These are phyloP conservation scores for Microsporum audouinii DNA, from an alignment of 2,329 filamentous ascomycete species.

Conservation along the genomic window DNA sequence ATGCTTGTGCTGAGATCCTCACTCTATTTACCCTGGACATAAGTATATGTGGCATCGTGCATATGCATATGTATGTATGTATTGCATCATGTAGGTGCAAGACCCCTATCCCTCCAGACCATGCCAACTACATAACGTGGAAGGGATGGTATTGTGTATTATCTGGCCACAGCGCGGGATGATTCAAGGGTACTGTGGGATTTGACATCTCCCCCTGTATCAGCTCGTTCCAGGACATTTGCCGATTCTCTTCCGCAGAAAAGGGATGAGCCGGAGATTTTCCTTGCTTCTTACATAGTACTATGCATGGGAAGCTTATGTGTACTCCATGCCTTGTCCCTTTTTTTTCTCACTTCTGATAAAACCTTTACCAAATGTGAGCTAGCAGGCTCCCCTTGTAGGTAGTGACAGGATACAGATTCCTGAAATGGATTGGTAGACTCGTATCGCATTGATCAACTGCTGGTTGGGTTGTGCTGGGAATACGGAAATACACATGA, in stretches of 20 bases:
- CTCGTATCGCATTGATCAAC: constrained; percentile 2
- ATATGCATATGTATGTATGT: constrained; percentile 2
- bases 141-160: not conserved
- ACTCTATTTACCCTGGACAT: not conserved
- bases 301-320: not conserved
- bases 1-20: not conserved
- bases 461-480: not conserved
- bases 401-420: not conserved
- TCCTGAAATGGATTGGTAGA: not conserved
- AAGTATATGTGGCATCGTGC: not conserved
- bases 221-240: not conserved
- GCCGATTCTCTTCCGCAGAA: not conserved
- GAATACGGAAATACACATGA: not conserved
- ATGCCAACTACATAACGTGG: not conserved
- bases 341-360: not conserved
- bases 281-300: not conserved
- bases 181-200: not conserved
- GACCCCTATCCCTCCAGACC: not conserved
- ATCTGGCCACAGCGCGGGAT: not conserved
- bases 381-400: not conserved
- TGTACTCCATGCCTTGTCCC: not conserved
- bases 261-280: not conserved
- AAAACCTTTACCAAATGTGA: not conserved
- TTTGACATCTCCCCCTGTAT: not conserved
- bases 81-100: not conserved